These are phyloP conservation scores for Kwoniella europaea DNA, from an alignment of 768 basidiomycete species.

Conservation along the genomic window DNA sequence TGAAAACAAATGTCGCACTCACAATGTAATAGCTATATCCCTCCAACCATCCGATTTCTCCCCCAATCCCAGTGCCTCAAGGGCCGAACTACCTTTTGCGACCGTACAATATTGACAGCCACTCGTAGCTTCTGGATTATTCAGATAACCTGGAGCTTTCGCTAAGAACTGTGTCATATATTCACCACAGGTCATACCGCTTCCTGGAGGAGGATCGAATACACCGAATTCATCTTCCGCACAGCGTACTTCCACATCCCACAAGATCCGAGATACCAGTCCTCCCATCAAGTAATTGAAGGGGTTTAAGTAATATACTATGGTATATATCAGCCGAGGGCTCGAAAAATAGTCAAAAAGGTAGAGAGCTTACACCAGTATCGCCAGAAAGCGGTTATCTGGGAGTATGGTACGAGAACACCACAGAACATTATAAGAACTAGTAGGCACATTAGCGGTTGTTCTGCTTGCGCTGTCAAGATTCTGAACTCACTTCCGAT, in stretches of 20 bases:
- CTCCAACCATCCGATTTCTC: conserved; percentile 37
- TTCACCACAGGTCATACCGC: conserved; percentile 48
- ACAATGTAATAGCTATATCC: conserved; percentile 41
- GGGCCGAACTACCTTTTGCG: conserved; percentile 47
- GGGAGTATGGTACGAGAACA: conserved; percentile 45
- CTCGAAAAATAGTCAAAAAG: background rate
- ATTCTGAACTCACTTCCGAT: conserved; percentile 25
- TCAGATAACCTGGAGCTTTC: conserved; percentile 43
- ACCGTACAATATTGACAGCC: conserved; percentile 50
- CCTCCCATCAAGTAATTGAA: conserved; percentile 56
- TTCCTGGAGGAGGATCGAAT: conserved; percentile 45
- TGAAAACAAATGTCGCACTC: conserved; percentile 6
- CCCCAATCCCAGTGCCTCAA: conserved; percentile 40
- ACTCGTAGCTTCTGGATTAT: conserved; percentile 41
- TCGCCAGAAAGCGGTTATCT: conserved; percentile 50
- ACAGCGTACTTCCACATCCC: conserved; percentile 53
- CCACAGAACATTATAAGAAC: conserved; percentile 50
- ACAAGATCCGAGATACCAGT: conserved; percentile 44
- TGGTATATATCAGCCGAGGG: conserved; percentile 8
- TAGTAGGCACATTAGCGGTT: background rate
- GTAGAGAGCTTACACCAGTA: conserved; percentile 13
- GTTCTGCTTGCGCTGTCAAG: background rate
- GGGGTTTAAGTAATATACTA: conserved; percentile 49
- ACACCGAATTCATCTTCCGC: conserved; percentile 39
- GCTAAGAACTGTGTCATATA: conserved; percentile 52